Evolutionary conservation across 1,284 basidiomycete genomes (phyloP).

Genomic region (Albatrellus sp.): DNA sequence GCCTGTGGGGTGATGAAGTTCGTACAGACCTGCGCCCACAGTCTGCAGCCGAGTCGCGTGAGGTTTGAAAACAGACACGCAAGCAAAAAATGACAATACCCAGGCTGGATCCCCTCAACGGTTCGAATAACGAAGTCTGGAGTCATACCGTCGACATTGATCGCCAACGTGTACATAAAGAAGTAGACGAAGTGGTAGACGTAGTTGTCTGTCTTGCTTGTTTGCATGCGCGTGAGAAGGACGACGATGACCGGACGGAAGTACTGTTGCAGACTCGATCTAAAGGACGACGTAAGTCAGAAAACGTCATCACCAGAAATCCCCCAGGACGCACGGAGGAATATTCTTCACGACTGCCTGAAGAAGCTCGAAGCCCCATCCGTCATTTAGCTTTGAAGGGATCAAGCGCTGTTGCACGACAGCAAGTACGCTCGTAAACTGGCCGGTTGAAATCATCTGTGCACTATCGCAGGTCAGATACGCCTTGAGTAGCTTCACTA

Average conservation of each 20-base stretch:
- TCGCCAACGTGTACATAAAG: slow-evolving; percentile 62
- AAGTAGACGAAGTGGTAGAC: slow-evolving; percentile 79
- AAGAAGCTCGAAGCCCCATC: slow-evolving; percentile 84
- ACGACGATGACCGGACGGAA: slow-evolving; percentile 73
- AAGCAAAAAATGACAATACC: slow-evolving; percentile 30
- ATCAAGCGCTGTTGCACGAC: slow-evolving; percentile 88
- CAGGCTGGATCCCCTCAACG: slow-evolving; percentile 78
- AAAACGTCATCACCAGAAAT: background rate
- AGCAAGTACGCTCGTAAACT: slow-evolving; percentile 74
- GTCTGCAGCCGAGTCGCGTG: slow-evolving; percentile 26
- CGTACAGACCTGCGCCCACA: slow-evolving; percentile 76
- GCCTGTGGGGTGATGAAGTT: slow-evolving; percentile 78
- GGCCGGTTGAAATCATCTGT: slow-evolving; percentile 63
- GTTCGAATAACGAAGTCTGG: slow-evolving; percentile 71
- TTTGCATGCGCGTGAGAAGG: slow-evolving; percentile 77
- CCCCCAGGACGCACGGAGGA: slow-evolving; percentile 46
- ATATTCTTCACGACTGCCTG: slow-evolving; percentile 67
- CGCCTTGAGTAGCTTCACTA: slow-evolving; percentile 82
- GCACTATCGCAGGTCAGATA: slow-evolving; percentile 66
- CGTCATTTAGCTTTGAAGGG: slow-evolving; percentile 81
- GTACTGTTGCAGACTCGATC: slow-evolving; percentile 59
- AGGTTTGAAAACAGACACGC: background rate
- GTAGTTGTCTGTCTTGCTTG: slow-evolving; percentile 84
- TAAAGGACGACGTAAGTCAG: slow-evolving; percentile 18
- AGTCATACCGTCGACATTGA: slow-evolving; percentile 59